Evolutionary conservation across 129 eudicot genomes (phyloP).

Genomic region (Artemisia tridentata): DNA sequence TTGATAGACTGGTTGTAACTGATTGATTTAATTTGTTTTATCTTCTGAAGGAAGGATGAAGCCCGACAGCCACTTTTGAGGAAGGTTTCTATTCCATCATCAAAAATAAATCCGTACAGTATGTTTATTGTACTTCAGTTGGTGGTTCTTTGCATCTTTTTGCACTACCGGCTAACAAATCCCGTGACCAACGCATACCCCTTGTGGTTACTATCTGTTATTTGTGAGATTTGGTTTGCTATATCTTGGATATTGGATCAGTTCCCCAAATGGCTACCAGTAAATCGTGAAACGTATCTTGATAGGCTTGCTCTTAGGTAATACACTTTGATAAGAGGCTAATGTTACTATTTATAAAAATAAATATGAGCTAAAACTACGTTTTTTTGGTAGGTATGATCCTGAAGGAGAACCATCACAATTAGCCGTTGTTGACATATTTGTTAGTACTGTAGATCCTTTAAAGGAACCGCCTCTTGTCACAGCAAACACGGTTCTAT

Average conservation of each 20-base stretch:
- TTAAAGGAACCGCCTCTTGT: not conserved
- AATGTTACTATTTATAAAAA: not conserved
- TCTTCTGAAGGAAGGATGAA: constrained; percentile 82
- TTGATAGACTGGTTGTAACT: not conserved
- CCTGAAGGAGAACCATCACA: not conserved
- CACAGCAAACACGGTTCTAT: not conserved
- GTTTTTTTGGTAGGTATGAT: not conserved
- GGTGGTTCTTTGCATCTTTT: constrained; percentile 72
- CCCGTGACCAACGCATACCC: constrained; percentile 85
- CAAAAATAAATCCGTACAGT: constrained; percentile 93
- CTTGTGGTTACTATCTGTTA: constrained; percentile 90
- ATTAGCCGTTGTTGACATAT: not conserved
- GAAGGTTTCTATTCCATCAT: constrained; percentile 93
- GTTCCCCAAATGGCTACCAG: constrained; percentile 99
- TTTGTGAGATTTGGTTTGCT: constrained; percentile 99
- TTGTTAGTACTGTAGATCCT: not conserved
- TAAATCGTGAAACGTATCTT: constrained; percentile 96
- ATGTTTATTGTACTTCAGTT: constrained; percentile 94
- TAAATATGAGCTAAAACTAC: not conserved
- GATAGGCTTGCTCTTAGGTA: constrained; percentile 90
- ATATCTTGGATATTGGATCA: constrained; percentile 99
- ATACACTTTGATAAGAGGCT: constrained; percentile 1
- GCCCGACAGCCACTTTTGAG: constrained; percentile 97
- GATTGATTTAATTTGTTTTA: constrained; percentile 24
- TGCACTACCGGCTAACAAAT: constrained; percentile 91